Conservation (phyloP, 2,329 filamentous ascomycete species). For the Arachnopeziza araneosa region DNA sequence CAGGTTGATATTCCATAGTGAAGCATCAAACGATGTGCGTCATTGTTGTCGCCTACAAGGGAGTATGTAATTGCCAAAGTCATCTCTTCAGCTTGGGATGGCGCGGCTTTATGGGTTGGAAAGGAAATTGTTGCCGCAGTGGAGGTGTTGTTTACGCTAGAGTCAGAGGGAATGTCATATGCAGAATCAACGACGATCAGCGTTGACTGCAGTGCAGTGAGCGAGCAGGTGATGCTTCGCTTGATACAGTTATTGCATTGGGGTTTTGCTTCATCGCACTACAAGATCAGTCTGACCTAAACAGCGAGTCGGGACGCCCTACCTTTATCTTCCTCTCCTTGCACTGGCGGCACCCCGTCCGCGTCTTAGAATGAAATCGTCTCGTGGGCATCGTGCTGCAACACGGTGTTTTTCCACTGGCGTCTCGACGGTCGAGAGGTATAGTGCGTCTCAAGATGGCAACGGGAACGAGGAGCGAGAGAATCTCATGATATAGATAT, state of each 20-base stretch:
- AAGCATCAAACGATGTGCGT: conserved; percentile 11
- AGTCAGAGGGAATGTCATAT: not conserved
- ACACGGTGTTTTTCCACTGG: not conserved
- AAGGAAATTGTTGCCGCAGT: no score
- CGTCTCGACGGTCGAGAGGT: not conserved
- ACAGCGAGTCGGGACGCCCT: not conserved
- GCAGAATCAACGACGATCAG: conserved; percentile 1
- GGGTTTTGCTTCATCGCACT: not conserved
- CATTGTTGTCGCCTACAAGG: not conserved
- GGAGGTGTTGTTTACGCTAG: no score
- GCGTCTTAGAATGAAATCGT: conserved; percentile 11
- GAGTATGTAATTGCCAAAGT: not conserved
- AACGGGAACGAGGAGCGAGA: conserved; percentile 4
- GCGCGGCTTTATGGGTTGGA: not conserved
- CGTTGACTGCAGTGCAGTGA: not conserved
- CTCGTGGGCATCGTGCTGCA: conserved; percentile 4
- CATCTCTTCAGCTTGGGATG: not conserved
- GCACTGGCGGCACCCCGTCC: conserved; percentile 14
- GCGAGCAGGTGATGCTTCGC: not conserved
- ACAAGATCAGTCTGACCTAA: not conserved
- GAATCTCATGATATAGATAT: not conserved
- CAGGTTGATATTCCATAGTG: conserved; percentile 8
- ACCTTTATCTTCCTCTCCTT: conserved; percentile 13
- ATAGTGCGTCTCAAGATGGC: conserved; percentile 1
- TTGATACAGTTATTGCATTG: not conserved